phyloP scores from a whole-genome alignment of 257 asterid species.

The Scutellaria minor region DNA sequence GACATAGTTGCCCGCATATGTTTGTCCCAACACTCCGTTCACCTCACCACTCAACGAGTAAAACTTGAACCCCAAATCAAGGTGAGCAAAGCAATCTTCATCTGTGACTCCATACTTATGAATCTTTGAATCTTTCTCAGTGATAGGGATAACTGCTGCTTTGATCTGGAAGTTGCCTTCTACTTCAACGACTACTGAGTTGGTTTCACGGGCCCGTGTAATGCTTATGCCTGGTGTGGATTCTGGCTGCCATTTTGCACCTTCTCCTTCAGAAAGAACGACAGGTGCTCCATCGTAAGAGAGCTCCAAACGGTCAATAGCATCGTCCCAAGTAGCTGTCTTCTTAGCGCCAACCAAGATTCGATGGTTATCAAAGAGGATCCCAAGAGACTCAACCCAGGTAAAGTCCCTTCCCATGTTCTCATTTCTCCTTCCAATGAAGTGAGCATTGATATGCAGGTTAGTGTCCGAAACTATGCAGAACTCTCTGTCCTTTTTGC shows the following conservation, averaged over 20 bases:
- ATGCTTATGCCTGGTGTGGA: slow-evolving; percentile 40
- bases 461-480: slow-evolving; percentile 75
- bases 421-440: slow-evolving; percentile 67
- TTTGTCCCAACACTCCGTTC: slow-evolving; percentile 78
- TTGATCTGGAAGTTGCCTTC: slow-evolving; percentile 77
- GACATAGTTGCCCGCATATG: slow-evolving; percentile 62
- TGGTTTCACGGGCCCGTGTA: slow-evolving; percentile 51
- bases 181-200: slow-evolving; percentile 59
- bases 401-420: slow-evolving; percentile 85
- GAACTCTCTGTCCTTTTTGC: slow-evolving; percentile 65
- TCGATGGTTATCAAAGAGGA: slow-evolving; percentile 65
- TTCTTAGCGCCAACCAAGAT: slow-evolving; percentile 63
- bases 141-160: slow-evolving; percentile 74
- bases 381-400: slow-evolving; percentile 91
- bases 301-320: slow-evolving; percentile 60
- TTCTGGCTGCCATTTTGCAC: slow-evolving; percentile 48
- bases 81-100: slow-evolving; percentile 85
- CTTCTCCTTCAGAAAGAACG: slow-evolving; percentile 48
- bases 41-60: slow-evolving; percentile 65
- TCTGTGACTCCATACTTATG: slow-evolving; percentile 71
- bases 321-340: slow-evolving; percentile 65
- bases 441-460: slow-evolving; percentile 86
- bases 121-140: slow-evolving; percentile 57
- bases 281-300: slow-evolving; percentile 54
- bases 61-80: slow-evolving; percentile 78